These are phyloP conservation scores for Rhizopogon sp. DNA, from an alignment of 768 basidiomycete species.

Conservation along the genomic window DNA sequence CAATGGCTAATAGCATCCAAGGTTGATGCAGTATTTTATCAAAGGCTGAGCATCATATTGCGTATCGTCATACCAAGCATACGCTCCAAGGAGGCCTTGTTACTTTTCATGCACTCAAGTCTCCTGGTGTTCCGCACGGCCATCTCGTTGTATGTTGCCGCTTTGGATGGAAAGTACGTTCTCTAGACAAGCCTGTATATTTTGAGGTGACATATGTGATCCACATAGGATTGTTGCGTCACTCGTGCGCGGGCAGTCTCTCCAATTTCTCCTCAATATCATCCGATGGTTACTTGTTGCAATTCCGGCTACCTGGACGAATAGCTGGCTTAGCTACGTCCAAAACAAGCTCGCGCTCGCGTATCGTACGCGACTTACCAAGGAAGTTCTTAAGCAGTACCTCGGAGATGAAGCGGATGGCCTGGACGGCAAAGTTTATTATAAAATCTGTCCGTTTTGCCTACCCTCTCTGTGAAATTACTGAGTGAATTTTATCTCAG, in stretches of 20 bases:
- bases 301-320: constrained; percentile 89
- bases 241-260: constrained; percentile 80
- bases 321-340: constrained; percentile 88
- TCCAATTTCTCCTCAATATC: constrained; percentile 80
- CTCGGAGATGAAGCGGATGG: constrained; percentile 67
- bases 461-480: neutral
- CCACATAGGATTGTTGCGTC: constrained; percentile 82
- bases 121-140: constrained; percentile 87
- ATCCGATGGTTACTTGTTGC: constrained; percentile 88
- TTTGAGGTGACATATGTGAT: constrained; percentile 1
- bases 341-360: constrained; percentile 92
- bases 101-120: constrained; percentile 84
- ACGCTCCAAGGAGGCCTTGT: constrained; percentile 80
- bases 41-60: constrained; percentile 69
- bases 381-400: constrained; percentile 78
- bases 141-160: constrained; percentile 90
- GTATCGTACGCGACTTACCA: constrained; percentile 82
- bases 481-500: constrained; percentile 32
- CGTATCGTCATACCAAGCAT: constrained; percentile 85
- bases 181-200: neutral
- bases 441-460: constrained; percentile 70
- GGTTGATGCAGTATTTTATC: constrained; percentile 92
- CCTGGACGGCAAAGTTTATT: constrained; percentile 80
- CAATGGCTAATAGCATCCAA: constrained; percentile 21
- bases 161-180: constrained; percentile 83